Percentiles rank a stretch among this genome's conserved stretches.
phyloP scores from a whole-genome alignment of 441 rosid genomes.

The Rhodomyrtus psidioides region DNA sequence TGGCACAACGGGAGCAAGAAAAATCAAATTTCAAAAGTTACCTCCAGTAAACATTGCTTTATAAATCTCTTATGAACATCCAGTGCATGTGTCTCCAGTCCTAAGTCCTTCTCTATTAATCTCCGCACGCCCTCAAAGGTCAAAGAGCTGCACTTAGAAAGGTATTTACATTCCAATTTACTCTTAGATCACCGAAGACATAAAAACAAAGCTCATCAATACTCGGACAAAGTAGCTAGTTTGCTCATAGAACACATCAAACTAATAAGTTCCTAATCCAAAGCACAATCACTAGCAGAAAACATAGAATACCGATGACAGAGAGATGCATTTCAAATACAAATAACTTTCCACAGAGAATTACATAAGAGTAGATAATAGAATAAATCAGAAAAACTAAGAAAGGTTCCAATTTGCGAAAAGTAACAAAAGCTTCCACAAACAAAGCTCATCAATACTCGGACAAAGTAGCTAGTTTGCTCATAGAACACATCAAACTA shows the following conservation, averaged over 20 bases:
- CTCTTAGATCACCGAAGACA: not conserved
- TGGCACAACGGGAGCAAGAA: not conserved
- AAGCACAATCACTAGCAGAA: not conserved
- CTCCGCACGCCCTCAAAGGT: conserved; percentile 82
- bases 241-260: not conserved
- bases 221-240: not conserved
- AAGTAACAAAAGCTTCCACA: not conserved
- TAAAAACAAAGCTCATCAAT: not conserved
- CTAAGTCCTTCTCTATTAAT: conserved; percentile 74
- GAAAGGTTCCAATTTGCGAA: not conserved
- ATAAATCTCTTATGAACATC: conserved; percentile 74
- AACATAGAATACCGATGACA: not conserved
- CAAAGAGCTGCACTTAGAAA: conserved; percentile 44
- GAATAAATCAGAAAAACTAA: not conserved
- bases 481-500: not conserved
- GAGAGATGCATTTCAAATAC: not conserved
- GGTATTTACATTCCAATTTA: not conserved
- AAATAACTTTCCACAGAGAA: not conserved
- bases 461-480: not conserved
- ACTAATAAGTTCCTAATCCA: not conserved
- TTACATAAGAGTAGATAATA: not conserved
- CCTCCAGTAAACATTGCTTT: conserved; percentile 55
- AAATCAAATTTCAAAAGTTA: conserved; percentile 2
- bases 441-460: not conserved
- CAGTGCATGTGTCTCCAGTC: conserved; percentile 44